A percentile compares a stretch with the other conserved stretches of the same genome.
Evolutionary conservation across 257 asterid species (phyloP).

Genomic region (Solanum ossicruentum): DNA sequence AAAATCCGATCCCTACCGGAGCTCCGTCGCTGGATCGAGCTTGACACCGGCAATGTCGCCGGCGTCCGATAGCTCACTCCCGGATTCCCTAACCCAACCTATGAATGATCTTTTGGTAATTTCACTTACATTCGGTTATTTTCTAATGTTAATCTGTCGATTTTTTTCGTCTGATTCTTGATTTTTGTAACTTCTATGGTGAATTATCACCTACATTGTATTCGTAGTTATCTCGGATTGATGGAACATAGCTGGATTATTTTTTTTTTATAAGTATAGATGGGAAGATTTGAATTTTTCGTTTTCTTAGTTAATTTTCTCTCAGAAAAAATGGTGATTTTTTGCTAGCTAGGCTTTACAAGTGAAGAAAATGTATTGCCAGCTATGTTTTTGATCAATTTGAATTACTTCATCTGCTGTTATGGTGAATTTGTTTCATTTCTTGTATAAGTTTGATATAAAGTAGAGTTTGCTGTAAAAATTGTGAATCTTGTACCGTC

Average conservation of each 20-base stretch:
- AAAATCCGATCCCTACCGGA: constrained; percentile 33
- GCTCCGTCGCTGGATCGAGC: constrained; percentile 57
- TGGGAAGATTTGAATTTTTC: background rate
- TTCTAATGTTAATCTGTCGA: background rate
- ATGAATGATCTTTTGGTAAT: constrained; percentile 21
- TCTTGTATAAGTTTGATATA: background rate
- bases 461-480: background rate
- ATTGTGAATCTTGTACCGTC: background rate
- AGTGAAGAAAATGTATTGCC: background rate
- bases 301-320: background rate
- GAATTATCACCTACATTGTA: background rate
- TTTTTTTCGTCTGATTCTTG: background rate
- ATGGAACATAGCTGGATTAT: background rate
- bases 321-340: background rate
- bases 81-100: constrained; percentile 36
- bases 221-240: background rate
- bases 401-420: background rate
- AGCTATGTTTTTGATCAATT: background rate
- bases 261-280: background rate
- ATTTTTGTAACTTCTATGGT: background rate
- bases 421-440: background rate
- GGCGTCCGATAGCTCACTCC: constrained; percentile 29
- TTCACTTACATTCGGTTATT: background rate
- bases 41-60: constrained; percentile 58
- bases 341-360: background rate